Base-by-base conservation (phyloP, 345 rosid genomes). In the Geranium brycei region DNA sequence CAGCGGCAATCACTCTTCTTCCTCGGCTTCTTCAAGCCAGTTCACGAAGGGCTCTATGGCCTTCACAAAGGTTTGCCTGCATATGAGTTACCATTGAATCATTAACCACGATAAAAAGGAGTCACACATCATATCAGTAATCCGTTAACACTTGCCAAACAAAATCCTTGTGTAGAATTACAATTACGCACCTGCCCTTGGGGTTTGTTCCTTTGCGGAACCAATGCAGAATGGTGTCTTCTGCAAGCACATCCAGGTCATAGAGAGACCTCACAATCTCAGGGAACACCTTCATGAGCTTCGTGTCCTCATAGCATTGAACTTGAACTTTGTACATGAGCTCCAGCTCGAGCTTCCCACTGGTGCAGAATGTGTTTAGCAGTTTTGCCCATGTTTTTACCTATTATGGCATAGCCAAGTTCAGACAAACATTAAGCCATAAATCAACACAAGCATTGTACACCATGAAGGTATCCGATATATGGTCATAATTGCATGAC, bases 21-120 rank as follows among this genome's bases (percentile, higher is more conserved):
- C 99, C 73, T 95, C 99, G 0, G 99, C 99, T 72, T 87, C 99
- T 69, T 95, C 97, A 77, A 95, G 92, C 99, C 97, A 95, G 5
- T 79, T 88, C 72, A 95, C 95, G 59, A 88, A 88, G n/a, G 92
- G 90, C 80, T 91, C 96, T 64, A 95, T 41, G 41, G 95, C 81
- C 79, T 88, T 95, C 77, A 95, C 97, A 79, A 95, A 91, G 70
- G 72, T 81, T 88, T 91, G 92, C 83, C 97, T 91, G 69, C 32
- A 62, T n/a, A 66, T 7, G 14, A 55, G 31, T 15, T 16, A 62
- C 10, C 7, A 23, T 47, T 19, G 13, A 31, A 40, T 12, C 18
- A 58, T 32, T 16, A 23, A 23, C 28, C 28, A 23, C 28, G 2
- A 23, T 23, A 23, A 23, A 23, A 23, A 23, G 28, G 28, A 23